phyloP scores from a whole-genome alignment of 2,329 filamentous ascomycete genomes.

The Aspergillus brunneoviolaceus region DNA sequence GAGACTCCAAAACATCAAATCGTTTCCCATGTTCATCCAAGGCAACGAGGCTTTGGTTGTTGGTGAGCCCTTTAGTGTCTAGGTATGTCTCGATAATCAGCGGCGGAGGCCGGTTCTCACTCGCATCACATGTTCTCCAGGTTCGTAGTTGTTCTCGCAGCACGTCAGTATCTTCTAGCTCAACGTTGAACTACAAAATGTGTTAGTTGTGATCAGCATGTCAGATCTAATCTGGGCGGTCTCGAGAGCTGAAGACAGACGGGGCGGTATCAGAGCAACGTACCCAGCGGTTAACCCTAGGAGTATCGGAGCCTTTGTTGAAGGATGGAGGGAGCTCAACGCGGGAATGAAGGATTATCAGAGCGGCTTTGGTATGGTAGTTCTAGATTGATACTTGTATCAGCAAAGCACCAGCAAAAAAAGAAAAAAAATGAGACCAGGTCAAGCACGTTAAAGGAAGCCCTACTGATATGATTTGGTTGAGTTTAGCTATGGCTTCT shows the following conservation, averaged over 20 bases:
- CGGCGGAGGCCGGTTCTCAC: conserved; percentile 74
- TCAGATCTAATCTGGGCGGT: not conserved
- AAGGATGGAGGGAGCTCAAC: conserved; percentile 64
- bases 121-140: conserved; percentile 79
- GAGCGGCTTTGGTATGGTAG: conserved; percentile 83
- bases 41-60: conserved; percentile 82
- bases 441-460: not conserved
- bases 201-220: not conserved
- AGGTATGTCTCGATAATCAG: conserved; percentile 89
- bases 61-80: conserved; percentile 73
- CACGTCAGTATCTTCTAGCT: conserved; percentile 87
- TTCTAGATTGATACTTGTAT: conserved; percentile 58
- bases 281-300: conserved; percentile 85
- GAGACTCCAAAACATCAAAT: conserved; percentile 85
- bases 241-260: conserved; percentile 2
- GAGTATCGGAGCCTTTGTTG: conserved; percentile 56
- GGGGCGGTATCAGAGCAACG: conserved; percentile 34
- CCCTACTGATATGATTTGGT: conserved; percentile 86
- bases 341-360: conserved; percentile 78
- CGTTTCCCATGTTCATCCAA: conserved; percentile 86
- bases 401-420: conserved; percentile 24
- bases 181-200: conserved; percentile 81
- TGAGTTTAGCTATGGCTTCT: conserved; percentile 75
- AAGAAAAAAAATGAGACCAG: not conserved
- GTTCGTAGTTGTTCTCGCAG: conserved; percentile 76